Evolutionary conservation across 805 yeast species (phyloP), one percentile per base, ranked within the genome.

Genomic region (Saturnispora ahearnii): DNA sequence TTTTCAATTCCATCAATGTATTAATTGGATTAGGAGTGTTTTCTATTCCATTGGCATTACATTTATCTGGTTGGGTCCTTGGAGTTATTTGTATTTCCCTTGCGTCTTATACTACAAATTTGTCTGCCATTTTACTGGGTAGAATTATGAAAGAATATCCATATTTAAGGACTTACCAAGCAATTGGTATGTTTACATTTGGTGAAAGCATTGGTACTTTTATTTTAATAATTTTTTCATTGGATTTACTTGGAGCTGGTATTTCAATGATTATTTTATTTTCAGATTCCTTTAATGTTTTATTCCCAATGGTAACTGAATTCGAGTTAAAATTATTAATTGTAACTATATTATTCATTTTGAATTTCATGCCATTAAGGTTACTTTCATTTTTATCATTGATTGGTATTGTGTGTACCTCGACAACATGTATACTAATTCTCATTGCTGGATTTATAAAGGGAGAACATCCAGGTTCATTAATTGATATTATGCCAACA

Each of bases 1-100:
- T 83, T 5, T 84, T 85, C 71, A 86, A 86, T 57, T 81, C 90
- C 1, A 80, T 85, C 45, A 86, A 86, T 61, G 84, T 84, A 0
- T 66, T 86, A 29, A 79, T 86, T 55, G 95, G 95, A 0, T 76
- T 86, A 36, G 93, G 91, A 1, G 71, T 86, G 45, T 70, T 86
- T 41, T 82, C 93, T 0, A 68, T 86, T 45, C 90, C 95, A 0
- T 69, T 81, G 53, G 95, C 85, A 1, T 65, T 86, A 49, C 74
- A 71, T 55, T 72, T 80, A 42, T 73, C 89, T 1, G 95, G 95
- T 3, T 79, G 88, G 83, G 57, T 79, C 2, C 50, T 67, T 9
- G 87, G 87, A 0, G 49, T 72, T 0, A 22, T 71, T 1, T 56
- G 74, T 7, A 57, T 82, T 21, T 44, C 70, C 0, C 50, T 63